Conservation (phyloP, 192 early-diverging fungal genomes). For the Linnemannia schmuckeri region DNA sequence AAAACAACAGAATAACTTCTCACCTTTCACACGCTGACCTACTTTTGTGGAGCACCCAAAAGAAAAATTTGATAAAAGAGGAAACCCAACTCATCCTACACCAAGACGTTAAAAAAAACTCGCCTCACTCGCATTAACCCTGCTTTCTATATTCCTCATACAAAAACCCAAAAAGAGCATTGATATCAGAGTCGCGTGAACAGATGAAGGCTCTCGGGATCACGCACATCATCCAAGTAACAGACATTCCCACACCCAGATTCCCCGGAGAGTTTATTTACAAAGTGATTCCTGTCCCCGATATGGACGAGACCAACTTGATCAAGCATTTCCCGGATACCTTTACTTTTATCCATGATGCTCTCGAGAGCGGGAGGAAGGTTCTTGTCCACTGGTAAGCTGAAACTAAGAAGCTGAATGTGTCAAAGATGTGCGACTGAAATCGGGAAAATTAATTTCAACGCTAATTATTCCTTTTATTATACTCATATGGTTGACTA, state of each 20-base stretch:
- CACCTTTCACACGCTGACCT: not conserved
- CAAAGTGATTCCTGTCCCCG: constrained; percentile 68
- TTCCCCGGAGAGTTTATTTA: constrained; percentile 65
- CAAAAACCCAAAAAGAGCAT: not conserved
- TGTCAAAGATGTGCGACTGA: too few relatives aligned
- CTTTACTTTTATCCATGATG: constrained; percentile 68
- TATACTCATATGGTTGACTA: not conserved
- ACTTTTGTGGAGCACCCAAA: not conserved
- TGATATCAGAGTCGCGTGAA: constrained; percentile 26
- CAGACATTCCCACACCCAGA: constrained; percentile 19
- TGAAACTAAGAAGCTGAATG: not conserved
- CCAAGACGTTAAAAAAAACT: not conserved
- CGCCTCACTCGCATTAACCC: not conserved
- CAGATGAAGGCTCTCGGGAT: constrained; percentile 30
- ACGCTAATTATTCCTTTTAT: not conserved
- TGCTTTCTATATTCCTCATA: not conserved
- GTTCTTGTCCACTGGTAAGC: constrained; percentile 78
- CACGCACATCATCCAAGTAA: constrained; percentile 49
- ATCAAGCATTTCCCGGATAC: constrained; percentile 78
- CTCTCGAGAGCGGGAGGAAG: constrained; percentile 59
- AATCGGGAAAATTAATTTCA: not conserved
- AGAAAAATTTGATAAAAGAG: not conserved
- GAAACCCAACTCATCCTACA: not conserved
- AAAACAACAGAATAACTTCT: not conserved
- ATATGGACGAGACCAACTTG: constrained; percentile 74